These are phyloP conservation scores for Auricularia sp. DNA, from an alignment of 768 basidiomycete genomes.

Conservation along the genomic window DNA sequence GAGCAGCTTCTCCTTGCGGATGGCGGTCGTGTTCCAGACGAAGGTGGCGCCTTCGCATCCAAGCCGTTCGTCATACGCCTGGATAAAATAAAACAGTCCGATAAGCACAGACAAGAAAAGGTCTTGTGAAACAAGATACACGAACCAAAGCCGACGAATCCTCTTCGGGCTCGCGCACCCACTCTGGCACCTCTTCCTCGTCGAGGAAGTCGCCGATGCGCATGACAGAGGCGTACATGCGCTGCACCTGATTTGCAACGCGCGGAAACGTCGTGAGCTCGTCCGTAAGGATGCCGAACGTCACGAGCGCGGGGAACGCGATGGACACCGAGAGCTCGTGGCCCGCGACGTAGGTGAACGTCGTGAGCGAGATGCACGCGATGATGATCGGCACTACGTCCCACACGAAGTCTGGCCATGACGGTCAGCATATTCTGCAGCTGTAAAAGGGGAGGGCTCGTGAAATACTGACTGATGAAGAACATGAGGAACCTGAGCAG, in stretches of 20 bases:
- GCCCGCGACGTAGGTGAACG: background rate
- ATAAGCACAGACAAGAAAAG: too few species aligned
- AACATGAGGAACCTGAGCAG: background rate
- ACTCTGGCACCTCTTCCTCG: conserved; percentile 68
- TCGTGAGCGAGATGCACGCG: background rate
- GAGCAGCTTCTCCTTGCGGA: background rate
- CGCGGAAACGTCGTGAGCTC: background rate
- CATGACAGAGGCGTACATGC: conserved; percentile 30
- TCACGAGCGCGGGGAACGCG: background rate
- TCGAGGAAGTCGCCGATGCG: conserved; percentile 64
- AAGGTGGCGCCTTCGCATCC: background rate
- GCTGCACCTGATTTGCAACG: background rate
- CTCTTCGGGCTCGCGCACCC: conserved; percentile 43
- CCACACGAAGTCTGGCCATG: background rate
- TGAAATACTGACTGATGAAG: background rate
- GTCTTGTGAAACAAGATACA: too few species aligned
- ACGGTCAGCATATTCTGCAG: background rate
- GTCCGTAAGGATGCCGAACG: background rate
- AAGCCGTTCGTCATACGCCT: background rate
- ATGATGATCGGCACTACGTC: background rate
- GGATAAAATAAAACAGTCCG: too few species aligned
- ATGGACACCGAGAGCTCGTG: background rate
- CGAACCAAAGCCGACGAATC: background rate
- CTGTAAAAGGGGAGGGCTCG: background rate
- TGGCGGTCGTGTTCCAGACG: background rate